Evolutionary conservation across 495 filamentous ascomycete genomes (phyloP).

Genomic region (Entonaema liquescens): DNA sequence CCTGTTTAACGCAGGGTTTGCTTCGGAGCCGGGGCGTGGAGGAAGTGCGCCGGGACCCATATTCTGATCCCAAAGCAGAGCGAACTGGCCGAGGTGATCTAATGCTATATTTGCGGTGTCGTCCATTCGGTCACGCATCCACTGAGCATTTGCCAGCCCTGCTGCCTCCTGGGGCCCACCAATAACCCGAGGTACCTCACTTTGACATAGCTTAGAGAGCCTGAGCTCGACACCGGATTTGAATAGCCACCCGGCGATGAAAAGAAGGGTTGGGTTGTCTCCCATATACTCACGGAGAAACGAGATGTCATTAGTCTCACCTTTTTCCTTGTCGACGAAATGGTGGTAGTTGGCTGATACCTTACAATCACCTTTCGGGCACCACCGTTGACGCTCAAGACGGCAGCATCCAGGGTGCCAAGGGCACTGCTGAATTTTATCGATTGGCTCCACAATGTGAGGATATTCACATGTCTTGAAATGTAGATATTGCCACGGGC

Average conservation of each 20-base stretch:
- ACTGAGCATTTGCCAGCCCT: background rate
- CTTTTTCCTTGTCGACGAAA: conserved; percentile 16
- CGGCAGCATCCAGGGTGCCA: conserved; percentile 32
- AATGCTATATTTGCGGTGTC: background rate
- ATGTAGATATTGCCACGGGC: conserved; percentile 29
- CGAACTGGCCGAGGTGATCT: conserved; percentile 8
- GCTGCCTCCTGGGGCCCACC: background rate
- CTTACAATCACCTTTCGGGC: background rate
- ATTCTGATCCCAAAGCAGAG: conserved; percentile 24
- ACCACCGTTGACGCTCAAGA: conserved; percentile 1
- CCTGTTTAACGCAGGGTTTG: conserved; percentile 11
- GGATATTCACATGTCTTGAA: conserved; percentile 1
- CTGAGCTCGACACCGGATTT: conserved; percentile 29
- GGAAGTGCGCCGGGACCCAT: background rate
- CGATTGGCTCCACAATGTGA: background rate
- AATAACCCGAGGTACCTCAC: background rate
- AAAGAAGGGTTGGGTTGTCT: background rate
- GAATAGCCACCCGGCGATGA: conserved; percentile 16
- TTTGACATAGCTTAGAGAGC: background rate
- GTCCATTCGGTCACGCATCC: background rate
- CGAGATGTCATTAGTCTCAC: background rate
- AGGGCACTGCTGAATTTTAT: background rate
- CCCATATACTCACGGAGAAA: conserved; percentile 7
- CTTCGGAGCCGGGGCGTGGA: background rate
- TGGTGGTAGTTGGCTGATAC: conserved; percentile 26